Evolutionary conservation across 768 basidiomycete species (phyloP).

Genomic region (Boletus pseudo-olivaceus): DNA sequence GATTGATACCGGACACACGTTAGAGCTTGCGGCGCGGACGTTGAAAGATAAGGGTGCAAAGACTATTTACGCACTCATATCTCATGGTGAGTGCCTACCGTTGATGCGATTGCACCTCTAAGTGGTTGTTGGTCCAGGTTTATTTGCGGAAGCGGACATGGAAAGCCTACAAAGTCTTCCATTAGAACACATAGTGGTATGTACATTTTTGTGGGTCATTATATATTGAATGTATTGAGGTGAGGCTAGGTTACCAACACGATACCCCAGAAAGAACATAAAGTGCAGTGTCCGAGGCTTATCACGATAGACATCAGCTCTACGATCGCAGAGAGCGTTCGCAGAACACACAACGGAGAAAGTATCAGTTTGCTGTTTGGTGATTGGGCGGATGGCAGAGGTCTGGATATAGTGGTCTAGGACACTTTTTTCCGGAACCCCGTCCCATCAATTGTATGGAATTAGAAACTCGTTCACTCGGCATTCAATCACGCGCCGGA

Average conservation of each 20-base stretch:
- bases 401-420: conserved; percentile 29
- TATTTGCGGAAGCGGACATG: conserved; percentile 77
- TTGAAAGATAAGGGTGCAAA: conserved; percentile 87
- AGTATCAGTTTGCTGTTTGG: conserved; percentile 87
- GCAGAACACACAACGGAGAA: conserved; percentile 92
- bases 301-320: conserved; percentile 88
- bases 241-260: conserved; percentile 86
- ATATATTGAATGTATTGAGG: conserved; percentile 2
- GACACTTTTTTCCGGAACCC: not conserved
- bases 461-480: not conserved
- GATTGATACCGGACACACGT: conserved; percentile 94
- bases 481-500: not conserved
- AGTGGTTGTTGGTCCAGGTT: conserved; percentile 42
- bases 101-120: conserved; percentile 7
- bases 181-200: conserved; percentile 80
- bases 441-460: not conserved
- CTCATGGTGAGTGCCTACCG: conserved; percentile 64
- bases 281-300: conserved; percentile 64
- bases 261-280: conserved; percentile 77
- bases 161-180: conserved; percentile 64
- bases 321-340: conserved; percentile 93
- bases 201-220: conserved; percentile 19
- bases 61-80: conserved; percentile 82
- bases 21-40: conserved; percentile 80
- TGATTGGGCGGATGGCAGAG: conserved; percentile 61